Evolutionary conservation across 306 rosid species (phyloP).

Genomic region (Ceratonia siliqua): DNA sequence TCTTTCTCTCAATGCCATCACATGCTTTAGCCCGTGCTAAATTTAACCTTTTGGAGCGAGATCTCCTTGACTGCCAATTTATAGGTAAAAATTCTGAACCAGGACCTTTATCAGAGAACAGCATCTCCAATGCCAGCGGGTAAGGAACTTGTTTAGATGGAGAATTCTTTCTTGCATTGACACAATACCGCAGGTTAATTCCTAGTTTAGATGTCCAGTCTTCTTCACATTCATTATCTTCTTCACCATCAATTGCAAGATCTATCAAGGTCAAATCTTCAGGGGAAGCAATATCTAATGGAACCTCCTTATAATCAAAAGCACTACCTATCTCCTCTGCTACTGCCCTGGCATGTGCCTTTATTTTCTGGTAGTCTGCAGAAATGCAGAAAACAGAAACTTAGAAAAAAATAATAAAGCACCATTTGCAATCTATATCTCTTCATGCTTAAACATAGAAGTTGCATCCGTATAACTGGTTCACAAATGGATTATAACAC

Average conservation of each 20-base stretch:
- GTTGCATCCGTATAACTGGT: conserved; percentile 10
- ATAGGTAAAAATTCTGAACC: conserved; percentile 40
- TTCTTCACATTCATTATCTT: conserved; percentile 56
- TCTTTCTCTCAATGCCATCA: conserved; percentile 46
- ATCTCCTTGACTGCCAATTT: conserved; percentile 72
- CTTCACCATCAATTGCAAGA: conserved; percentile 78
- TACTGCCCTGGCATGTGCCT: conserved; percentile 81
- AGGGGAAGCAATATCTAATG: conserved; percentile 73
- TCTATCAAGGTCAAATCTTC: conserved; percentile 86
- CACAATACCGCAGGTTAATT: conserved; percentile 76
- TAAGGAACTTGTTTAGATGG: conserved; percentile 68
- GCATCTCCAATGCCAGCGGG: conserved; percentile 60
- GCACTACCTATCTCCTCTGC: conserved; percentile 79
- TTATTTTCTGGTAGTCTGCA: conserved; percentile 88
- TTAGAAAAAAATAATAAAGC: not conserved
- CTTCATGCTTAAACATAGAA: conserved; percentile 4
- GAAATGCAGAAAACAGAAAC: conserved; percentile 30
- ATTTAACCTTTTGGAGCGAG: conserved; percentile 73
- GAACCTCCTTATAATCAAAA: conserved; percentile 70
- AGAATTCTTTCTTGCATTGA: conserved; percentile 68
- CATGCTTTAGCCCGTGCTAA: conserved; percentile 41
- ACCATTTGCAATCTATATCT: conserved; percentile 24
- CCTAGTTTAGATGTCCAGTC: conserved; percentile 96
- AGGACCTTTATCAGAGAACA: conserved; percentile 52
- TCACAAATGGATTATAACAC: not conserved